Conservation (phyloP, 495 filamentous ascomycete genomes). For the Neurospora pannonica region DNA sequence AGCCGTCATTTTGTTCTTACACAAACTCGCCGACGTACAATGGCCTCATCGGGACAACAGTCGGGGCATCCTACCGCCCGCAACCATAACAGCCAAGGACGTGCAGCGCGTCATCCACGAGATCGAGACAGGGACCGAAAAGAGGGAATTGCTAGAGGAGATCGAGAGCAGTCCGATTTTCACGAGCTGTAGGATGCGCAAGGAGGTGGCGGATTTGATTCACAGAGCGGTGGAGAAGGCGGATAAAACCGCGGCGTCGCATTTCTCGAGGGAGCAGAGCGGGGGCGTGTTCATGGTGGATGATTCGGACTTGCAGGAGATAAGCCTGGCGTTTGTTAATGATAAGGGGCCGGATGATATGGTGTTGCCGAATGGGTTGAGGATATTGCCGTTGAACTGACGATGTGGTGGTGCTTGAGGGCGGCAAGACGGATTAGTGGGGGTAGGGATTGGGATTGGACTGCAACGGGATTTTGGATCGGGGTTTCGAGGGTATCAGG, state of each 20-base stretch:
- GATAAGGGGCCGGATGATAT: conserved; percentile 16
- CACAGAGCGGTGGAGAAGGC: conserved; percentile 10
- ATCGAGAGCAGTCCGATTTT: conserved; percentile 18
- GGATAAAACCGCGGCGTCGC: neutral
- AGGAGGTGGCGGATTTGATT: conserved; percentile 17
- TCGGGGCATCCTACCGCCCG: neutral
- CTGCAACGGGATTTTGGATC: neutral
- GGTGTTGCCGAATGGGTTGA: conserved; percentile 19
- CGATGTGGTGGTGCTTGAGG: neutral
- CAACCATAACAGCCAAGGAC: neutral
- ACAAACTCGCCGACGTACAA: conserved; percentile 20
- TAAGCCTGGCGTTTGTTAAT: conserved; percentile 19
- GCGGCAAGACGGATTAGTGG: neutral
- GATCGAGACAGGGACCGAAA: conserved; percentile 1
- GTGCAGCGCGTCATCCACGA: conserved; percentile 11
- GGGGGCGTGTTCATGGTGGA: conserved; percentile 7
- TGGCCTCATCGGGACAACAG: conserved; percentile 11
- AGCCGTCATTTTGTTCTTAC: conserved; percentile 14
- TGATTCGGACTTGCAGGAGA: conserved; percentile 16
- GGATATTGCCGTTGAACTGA: conserved; percentile 18
- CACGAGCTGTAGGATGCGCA: conserved; percentile 11
- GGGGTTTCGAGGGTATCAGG: too few relatives aligned
- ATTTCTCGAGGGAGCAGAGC: neutral
- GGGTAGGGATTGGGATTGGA: neutral
- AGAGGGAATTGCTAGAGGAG: conserved; percentile 9